These are phyloP conservation scores for Crotalaria pallida DNA, from an alignment of 306 rosid species.

Conservation along the genomic window DNA sequence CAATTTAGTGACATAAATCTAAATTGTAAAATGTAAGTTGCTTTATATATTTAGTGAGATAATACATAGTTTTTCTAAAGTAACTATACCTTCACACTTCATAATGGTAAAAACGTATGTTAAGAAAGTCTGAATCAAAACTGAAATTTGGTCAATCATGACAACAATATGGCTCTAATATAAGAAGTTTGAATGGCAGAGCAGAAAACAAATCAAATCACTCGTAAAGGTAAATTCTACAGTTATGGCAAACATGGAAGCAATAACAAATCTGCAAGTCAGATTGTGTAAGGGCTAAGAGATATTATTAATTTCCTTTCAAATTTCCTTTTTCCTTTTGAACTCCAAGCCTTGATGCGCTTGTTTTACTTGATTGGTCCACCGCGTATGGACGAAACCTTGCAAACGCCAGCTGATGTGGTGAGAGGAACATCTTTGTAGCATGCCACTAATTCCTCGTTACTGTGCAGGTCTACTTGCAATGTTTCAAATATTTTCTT, in stretches of 20 bases:
- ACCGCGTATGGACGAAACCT: constrained; percentile 50
- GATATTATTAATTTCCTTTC: neutral
- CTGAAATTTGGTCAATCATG: neutral
- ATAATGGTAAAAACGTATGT: too few relatives aligned
- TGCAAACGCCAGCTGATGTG: constrained; percentile 84
- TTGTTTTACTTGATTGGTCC: constrained; percentile 61
- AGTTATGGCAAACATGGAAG: neutral
- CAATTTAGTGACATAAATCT: too few relatives aligned
- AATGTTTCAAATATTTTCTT: constrained; percentile 91
- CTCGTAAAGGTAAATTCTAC: constrained; percentile 4
- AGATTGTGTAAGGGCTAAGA: neutral
- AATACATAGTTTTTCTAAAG: too few relatives aligned
- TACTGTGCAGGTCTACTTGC: constrained; percentile 67
- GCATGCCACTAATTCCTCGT: constrained; percentile 61
- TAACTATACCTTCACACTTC: too few relatives aligned
- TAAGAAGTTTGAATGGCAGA: neutral
- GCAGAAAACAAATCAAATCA: neutral
- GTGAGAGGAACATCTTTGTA: constrained; percentile 68
- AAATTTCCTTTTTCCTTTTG: neutral
- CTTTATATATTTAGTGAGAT: too few relatives aligned
- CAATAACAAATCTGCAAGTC: neutral
- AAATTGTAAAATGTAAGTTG: too few relatives aligned
- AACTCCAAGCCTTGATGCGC: constrained; percentile 4
- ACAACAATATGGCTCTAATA: neutral
- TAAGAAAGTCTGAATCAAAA: neutral